Conservation (phyloP, 1,139 yeast genomes). For the Spencermartinsiella ligniputridi region DNA sequence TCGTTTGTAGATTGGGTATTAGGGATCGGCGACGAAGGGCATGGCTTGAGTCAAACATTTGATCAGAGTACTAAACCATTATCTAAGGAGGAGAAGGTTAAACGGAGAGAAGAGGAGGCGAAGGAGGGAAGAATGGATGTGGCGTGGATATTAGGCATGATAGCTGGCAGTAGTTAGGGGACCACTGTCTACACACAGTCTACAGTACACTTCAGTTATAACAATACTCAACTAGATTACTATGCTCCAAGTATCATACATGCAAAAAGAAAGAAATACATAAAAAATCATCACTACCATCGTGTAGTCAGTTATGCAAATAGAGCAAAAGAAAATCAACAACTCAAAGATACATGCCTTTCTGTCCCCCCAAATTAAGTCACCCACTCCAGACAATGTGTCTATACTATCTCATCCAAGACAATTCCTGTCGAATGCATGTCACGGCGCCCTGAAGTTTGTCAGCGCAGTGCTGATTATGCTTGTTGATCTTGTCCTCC, state of each 20-base stretch:
- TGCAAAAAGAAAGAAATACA: too few relatives aligned
- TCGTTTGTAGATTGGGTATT: slow-evolving; percentile 28
- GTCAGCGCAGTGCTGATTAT: slow-evolving; percentile 54
- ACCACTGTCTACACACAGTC: too few relatives aligned
- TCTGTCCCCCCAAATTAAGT: too few relatives aligned
- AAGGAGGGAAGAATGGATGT: slow-evolving; percentile 15
- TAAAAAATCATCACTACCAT: too few relatives aligned
- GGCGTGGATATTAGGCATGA: slow-evolving; percentile 21
- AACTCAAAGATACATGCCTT: too few relatives aligned
- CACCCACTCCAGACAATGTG: too few relatives aligned
- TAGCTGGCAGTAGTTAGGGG: too few relatives aligned
- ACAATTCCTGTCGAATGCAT: slow-evolving; percentile 23
- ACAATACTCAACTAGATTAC: too few relatives aligned
- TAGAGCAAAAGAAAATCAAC: too few relatives aligned
- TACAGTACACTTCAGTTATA: too few relatives aligned
- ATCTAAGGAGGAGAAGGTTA: slow-evolving; percentile 17
- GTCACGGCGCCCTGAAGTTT: slow-evolving; percentile 22
- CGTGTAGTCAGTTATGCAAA: too few relatives aligned
- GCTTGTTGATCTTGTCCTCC: slow-evolving; percentile 52
- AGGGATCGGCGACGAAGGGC: slow-evolving; percentile 22
- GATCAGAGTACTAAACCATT: slow-evolving; percentile 12
- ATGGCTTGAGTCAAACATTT: slow-evolving; percentile 15
- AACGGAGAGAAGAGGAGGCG: slow-evolving; percentile 20
- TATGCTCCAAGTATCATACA: too few relatives aligned
- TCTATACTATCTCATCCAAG: slow-evolving; percentile 22